Percentiles rank a stretch among this genome's conserved stretches.
phyloP scores from a whole-genome alignment of 2,329 filamentous ascomycete species.

The Capronia americana region DNA sequence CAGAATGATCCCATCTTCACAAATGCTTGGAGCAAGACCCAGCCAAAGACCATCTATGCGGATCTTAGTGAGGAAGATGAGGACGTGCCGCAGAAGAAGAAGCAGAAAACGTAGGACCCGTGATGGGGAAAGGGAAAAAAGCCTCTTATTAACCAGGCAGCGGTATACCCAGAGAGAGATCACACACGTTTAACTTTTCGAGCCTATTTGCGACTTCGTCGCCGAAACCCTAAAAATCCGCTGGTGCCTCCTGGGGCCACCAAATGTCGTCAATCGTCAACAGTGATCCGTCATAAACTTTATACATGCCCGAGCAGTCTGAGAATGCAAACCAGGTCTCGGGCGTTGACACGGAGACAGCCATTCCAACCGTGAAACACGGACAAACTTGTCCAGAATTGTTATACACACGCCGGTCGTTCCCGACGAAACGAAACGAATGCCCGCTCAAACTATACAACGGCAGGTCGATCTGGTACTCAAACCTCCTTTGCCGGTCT shows the following conservation, averaged over 20 bases:
- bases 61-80: slow-evolving; percentile 87
- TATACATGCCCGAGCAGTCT: not conserved
- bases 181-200: not conserved
- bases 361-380: not conserved
- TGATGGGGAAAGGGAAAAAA: not conserved
- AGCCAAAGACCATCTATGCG: slow-evolving; percentile 89
- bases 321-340: not conserved
- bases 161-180: not conserved
- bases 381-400: not conserved
- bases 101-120: slow-evolving; percentile 37
- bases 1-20: slow-evolving; percentile 95
- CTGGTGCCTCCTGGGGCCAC: not conserved
- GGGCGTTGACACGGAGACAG: not conserved
- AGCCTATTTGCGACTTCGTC: too few relatives aligned
- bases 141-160: not conserved
- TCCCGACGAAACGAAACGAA: not conserved
- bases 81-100: slow-evolving; percentile 71
- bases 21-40: slow-evolving; percentile 87
- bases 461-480: not conserved
- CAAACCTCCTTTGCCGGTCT: slow-evolving; percentile 32
- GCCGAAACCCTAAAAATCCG: not conserved
- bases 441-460: not conserved
- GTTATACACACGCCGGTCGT: not conserved
- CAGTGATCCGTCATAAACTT: not conserved
- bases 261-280: not conserved